Evolutionary conservation across 345 rosid genomes (phyloP).

Genomic region (Psidium friedrichsthalianum): DNA sequence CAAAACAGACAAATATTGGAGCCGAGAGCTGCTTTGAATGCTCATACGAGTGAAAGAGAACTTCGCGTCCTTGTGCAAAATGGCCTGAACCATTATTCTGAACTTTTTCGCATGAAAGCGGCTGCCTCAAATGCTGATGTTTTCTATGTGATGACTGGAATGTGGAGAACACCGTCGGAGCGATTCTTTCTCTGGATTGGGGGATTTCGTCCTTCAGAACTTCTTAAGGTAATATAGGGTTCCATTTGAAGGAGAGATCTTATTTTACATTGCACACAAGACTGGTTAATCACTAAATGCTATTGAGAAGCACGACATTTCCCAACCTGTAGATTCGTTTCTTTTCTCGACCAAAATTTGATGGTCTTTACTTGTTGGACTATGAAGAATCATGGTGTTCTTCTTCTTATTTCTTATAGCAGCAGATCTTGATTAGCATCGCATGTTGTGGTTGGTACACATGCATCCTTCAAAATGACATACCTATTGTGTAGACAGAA

Average conservation of each 20-base stretch:
- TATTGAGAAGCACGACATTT: background rate
- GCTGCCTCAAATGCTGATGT: slow-evolving; percentile 69
- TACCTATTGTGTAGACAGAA: background rate
- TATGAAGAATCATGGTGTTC: background rate
- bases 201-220: slow-evolving; percentile 90
- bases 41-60: slow-evolving; percentile 46
- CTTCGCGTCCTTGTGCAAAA: slow-evolving; percentile 55
- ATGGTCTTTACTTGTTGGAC: background rate
- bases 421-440: background rate
- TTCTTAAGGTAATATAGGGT: slow-evolving; percentile 55
- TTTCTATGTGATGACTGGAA: slow-evolving; percentile 69
- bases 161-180: slow-evolving; percentile 89
- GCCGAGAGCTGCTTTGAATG: slow-evolving; percentile 49
- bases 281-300: background rate
- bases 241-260: background rate
- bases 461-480: background rate
- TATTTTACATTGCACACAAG: background rate
- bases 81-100: slow-evolving; percentile 61
- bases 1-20: slow-evolving; percentile 52
- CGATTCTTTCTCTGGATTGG: slow-evolving; percentile 94
- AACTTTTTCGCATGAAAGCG: slow-evolving; percentile 81
- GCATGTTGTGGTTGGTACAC: background rate
- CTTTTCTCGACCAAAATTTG: background rate
- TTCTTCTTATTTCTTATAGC: background rate
- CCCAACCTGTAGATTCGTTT: background rate